Evolutionary conservation across 805 yeast species (phyloP).

Genomic region (Groenewaldozyma salmanticensis): DNA sequence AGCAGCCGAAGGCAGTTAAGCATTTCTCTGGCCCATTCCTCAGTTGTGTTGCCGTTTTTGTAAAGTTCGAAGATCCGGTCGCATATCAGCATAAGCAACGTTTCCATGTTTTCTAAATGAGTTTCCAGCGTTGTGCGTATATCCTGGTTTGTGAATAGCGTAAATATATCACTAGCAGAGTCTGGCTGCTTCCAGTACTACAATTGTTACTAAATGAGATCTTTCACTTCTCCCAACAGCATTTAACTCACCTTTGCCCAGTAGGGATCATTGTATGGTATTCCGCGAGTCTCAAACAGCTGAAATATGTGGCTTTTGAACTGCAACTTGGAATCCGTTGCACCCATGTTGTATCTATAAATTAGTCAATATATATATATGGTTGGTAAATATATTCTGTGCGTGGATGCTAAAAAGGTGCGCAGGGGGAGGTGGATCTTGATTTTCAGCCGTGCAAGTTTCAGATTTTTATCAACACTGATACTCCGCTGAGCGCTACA

Average conservation of each 20-base stretch:
- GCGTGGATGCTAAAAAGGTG: no score
- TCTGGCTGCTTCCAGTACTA: constrained; percentile 42
- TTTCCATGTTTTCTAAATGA: constrained; percentile 48
- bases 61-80: constrained; percentile 26
- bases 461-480: no score
- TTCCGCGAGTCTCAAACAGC: constrained; percentile 29
- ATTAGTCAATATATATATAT: not conserved
- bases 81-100: constrained; percentile 37
- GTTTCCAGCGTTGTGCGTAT: constrained; percentile 49
- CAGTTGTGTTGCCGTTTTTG: not conserved
- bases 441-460: no score
- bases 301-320: constrained; percentile 52
- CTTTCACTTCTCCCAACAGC: not conserved
- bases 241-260: constrained; percentile 30
- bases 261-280: constrained; percentile 27
- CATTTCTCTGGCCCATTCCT: constrained; percentile 26
- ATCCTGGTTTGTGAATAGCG: constrained; percentile 47
- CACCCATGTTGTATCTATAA: constrained; percentile 42
- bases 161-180: constrained; percentile 47
- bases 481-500: no score
- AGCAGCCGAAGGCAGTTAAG: constrained; percentile 57
- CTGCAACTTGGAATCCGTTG: constrained; percentile 56
- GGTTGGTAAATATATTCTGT: no score
- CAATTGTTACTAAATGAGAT: constrained; percentile 2
- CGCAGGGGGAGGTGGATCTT: no score